Base-by-base conservation (phyloP, 1,139 yeast genomes). In the Tardiomyces blankii region DNA sequence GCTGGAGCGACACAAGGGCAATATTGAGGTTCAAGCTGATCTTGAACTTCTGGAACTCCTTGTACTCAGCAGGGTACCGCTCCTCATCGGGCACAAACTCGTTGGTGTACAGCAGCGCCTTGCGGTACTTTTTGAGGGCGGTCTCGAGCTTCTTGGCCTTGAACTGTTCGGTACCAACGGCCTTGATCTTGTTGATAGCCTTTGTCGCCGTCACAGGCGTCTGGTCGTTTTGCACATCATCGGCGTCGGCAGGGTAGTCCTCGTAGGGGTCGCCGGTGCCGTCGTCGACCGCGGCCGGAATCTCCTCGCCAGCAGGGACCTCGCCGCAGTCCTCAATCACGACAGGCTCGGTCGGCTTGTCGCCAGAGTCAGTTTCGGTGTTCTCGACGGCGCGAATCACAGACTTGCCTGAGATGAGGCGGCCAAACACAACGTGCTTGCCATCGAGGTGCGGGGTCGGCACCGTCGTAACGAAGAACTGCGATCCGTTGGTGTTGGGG, bases 361-460 rank as follows among this genome's bases (percentile, higher is more conserved):
- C 94, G 30, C 69, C 68, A 1, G 68, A 68, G 45, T 74, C 82
- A 40, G 86, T 82, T 52, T 77, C 77, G 43, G 74, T 70, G 59
- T 78, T 73, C 68, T 91, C 98, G 48, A 91, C 72, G 53, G 74
- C 71, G 57, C 95, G 79, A 25, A 87, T 88, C 32, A 88, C 66
- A 11, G 91, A 77, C 63, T 83, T 86, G 43, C 97, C 97, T 46
- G 80, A 74, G 43, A 87, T 64, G 19, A 91, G 88, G 63, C 82
- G 78, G 51, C 99, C 99, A 63, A 91, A 93, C 8, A 91, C 96
- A 47, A 89, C 97, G 65, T 93, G 98, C 66, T 91, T 89, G 42
- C 93, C 94, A 63, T 91, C 91, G 56, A 89, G 73, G 62, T 84
- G 91, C 8, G 91, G 86, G 19, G 91, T 81, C 43, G 84, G 77